Evolutionary conservation across 2,329 filamentous ascomycete species (phyloP).

Genomic region (Delphinella strobiligena): DNA sequence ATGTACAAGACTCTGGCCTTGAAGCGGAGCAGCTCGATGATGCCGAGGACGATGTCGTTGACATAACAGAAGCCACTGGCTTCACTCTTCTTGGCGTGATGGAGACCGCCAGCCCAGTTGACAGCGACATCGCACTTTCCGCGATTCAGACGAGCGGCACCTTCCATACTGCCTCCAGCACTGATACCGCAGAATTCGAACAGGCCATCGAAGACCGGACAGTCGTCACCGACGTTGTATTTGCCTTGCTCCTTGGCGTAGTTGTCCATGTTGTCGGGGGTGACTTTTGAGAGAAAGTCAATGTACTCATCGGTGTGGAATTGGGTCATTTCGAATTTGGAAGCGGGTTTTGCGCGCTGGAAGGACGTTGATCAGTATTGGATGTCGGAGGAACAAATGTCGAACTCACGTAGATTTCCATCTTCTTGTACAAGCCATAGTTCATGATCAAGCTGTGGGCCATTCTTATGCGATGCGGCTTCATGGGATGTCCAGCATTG

Average conservation of each 20-base stretch:
- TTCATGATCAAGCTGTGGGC: slow-evolving; percentile 56
- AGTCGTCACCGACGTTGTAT: slow-evolving; percentile 53
- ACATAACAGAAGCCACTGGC: slow-evolving; percentile 37
- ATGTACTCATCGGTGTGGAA: slow-evolving; percentile 65
- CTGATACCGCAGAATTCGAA: slow-evolving; percentile 62
- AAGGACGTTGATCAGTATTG: not conserved
- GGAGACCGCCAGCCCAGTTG: slow-evolving; percentile 38
- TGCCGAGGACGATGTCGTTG: slow-evolving; percentile 53
- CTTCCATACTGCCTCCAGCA: slow-evolving; percentile 59
- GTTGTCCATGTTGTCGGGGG: slow-evolving; percentile 95
- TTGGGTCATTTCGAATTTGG: slow-evolving; percentile 60
- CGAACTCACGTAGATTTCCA: slow-evolving; percentile 53
- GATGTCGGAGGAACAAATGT: not conserved
- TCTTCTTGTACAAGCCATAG: slow-evolving; percentile 60
- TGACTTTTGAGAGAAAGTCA: slow-evolving; percentile 71
- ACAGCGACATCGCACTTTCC: slow-evolving; percentile 56
- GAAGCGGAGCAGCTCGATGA: slow-evolving; percentile 51
- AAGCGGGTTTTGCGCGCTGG: slow-evolving; percentile 30
- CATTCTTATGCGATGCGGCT: slow-evolving; percentile 57
- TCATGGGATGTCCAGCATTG: slow-evolving; percentile 60
- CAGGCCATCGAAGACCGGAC: slow-evolving; percentile 56
- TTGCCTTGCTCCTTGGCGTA: slow-evolving; percentile 82
- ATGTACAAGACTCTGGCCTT: slow-evolving; percentile 55
- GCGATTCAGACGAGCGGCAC: slow-evolving; percentile 54
- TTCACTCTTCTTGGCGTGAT: slow-evolving; percentile 38